These are phyloP conservation scores for Thuja plicata DNA, from an alignment of 83 land plant species.

Conservation along the genomic window DNA sequence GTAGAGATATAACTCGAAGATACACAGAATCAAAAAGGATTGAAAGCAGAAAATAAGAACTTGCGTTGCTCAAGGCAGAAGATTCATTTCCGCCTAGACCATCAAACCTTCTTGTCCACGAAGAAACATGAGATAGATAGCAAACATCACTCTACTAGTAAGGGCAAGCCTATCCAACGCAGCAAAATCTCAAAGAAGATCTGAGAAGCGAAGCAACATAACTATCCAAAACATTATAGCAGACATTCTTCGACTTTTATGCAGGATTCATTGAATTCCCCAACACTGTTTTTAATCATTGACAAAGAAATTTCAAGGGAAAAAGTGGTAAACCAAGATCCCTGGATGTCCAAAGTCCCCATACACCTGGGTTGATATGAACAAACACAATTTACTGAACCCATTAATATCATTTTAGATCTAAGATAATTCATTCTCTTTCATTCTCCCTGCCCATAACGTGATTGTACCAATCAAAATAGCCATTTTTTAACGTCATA, in stretches of 20 bases:
- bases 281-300: background rate
- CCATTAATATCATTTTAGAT: background rate
- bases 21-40: background rate
- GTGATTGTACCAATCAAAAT: background rate
- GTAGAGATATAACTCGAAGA: background rate
- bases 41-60: background rate
- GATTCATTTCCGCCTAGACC: background rate
- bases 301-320: background rate
- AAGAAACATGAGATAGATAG: background rate
- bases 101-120: background rate
- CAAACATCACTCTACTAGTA: background rate
- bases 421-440: background rate
- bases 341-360: background rate
- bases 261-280: background rate
- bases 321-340: background rate
- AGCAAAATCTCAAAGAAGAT: background rate
- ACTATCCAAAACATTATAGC: background rate
- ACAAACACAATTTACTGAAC: background rate
- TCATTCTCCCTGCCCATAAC: background rate
- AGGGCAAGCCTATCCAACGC: background rate
- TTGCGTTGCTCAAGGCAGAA: background rate
- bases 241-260: background rate
- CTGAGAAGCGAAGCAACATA: background rate
- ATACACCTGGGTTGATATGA: background rate
- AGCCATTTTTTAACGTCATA: background rate